Evolutionary conservation across 2,329 filamentous ascomycete genomes (phyloP).

Genomic region (Colletotrichum cereale): DNA sequence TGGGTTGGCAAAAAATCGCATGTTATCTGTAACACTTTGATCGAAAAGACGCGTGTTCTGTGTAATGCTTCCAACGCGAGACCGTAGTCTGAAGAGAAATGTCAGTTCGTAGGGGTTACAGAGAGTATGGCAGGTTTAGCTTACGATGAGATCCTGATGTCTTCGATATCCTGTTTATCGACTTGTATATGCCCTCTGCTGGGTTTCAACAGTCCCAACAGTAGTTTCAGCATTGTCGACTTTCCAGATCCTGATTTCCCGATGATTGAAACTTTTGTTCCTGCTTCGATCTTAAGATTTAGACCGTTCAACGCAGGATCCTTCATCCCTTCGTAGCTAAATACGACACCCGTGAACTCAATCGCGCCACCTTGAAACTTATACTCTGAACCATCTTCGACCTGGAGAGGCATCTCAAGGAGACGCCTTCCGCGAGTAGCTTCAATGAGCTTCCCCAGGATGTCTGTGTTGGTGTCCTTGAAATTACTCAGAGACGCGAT

Average conservation of each 20-base stretch:
- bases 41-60: neutral
- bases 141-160: neutral
- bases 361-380: neutral
- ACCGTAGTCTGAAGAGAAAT: neutral
- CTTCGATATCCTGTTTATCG: neutral
- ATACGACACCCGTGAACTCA: neutral
- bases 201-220: neutral
- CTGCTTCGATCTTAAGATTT: neutral
- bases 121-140: neutral
- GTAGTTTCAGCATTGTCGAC: neutral
- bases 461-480: neutral
- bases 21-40: neutral
- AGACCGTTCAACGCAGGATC: neutral
- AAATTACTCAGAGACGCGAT: neutral
- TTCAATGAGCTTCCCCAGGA: neutral
- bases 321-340: neutral
- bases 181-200: neutral
- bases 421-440: neutral
- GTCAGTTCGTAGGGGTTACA: neutral
- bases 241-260: neutral
- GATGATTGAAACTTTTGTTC: neutral
- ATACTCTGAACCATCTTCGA: neutral
- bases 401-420: neutral
- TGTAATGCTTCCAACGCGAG: neutral
- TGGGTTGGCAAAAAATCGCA: neutral